These are phyloP conservation scores for Escallonia rubra DNA, from an alignment of 129 eudicot genomes.

Conservation along the genomic window DNA sequence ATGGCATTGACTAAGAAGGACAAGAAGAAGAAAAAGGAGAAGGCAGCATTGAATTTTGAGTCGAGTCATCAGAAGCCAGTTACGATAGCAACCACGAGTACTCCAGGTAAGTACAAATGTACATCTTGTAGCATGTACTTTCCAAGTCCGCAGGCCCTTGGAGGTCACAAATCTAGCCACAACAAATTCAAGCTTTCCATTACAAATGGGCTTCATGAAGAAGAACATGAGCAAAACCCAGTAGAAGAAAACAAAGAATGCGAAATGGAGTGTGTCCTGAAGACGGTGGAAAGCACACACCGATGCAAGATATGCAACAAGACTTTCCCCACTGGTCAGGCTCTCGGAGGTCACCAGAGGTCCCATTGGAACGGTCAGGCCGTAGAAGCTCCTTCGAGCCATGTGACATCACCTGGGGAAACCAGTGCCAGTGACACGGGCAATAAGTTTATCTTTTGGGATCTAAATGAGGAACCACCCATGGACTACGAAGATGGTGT, in stretches of 20 bases:
- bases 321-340: slow-evolving; percentile 43
- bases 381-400: slow-evolving; percentile 27
- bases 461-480: slow-evolving; percentile 51
- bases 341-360: slow-evolving; percentile 44
- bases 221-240: background rate
- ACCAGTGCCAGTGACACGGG: slow-evolving; percentile 27
- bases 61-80: background rate
- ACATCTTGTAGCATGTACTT: slow-evolving; percentile 46
- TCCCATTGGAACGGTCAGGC: slow-evolving; percentile 38
- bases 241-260: background rate
- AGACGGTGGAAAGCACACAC: background rate
- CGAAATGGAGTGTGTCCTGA: background rate
- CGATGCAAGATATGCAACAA: slow-evolving; percentile 37
- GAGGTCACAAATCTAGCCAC: slow-evolving; percentile 65
- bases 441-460: slow-evolving; percentile 30
- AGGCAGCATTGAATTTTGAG: slow-evolving; percentile 30
- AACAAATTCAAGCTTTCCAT: slow-evolving; percentile 31
- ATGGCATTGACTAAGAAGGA: background rate
- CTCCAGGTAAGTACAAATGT: slow-evolving; percentile 44
- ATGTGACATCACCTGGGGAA: slow-evolving; percentile 31
- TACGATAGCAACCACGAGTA: background rate
- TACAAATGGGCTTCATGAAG: slow-evolving; percentile 9
- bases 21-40: slow-evolving; percentile 29
- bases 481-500: slow-evolving; percentile 23
- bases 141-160: slow-evolving; percentile 53